phyloP scores from a whole-genome alignment of 2,329 filamentous ascomycete species.

The Arachnopeziza araneosa region DNA sequence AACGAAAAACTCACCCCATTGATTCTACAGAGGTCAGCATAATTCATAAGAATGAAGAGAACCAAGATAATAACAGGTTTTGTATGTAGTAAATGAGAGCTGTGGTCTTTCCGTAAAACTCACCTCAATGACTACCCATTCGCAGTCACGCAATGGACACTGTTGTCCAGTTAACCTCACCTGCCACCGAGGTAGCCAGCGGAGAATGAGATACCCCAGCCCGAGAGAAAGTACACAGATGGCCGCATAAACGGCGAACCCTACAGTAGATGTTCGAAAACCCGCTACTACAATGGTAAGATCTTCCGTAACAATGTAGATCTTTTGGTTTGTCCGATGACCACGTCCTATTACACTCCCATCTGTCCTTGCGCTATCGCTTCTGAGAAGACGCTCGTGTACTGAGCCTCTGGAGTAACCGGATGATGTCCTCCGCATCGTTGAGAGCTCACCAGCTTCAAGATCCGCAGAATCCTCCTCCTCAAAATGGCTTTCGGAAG shows the following conservation, averaged over 20 bases:
- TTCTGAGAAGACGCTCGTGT: constrained; percentile 62
- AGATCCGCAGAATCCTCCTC: constrained; percentile 27
- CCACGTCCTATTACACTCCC: constrained; percentile 54
- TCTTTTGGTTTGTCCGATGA: constrained; percentile 74
- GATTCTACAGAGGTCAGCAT: constrained; percentile 55
- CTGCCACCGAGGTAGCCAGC: constrained; percentile 87
- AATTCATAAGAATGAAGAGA: not conserved
- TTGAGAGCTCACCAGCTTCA: constrained; percentile 33
- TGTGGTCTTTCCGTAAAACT: constrained; percentile 25
- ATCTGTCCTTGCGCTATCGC: constrained; percentile 64
- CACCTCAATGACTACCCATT: constrained; percentile 89
- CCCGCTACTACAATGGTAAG: constrained; percentile 90
- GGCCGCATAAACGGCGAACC: constrained; percentile 62
- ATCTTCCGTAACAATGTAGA: constrained; percentile 91
- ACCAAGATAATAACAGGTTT: not conserved
- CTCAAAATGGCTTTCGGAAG: constrained; percentile 30
- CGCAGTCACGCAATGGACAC: constrained; percentile 64
- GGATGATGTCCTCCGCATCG: constrained; percentile 59
- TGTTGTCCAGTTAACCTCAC: constrained; percentile 68
- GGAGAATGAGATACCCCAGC: constrained; percentile 74
- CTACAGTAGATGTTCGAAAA: constrained; percentile 70
- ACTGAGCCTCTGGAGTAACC: constrained; percentile 50
- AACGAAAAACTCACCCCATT: constrained; percentile 90
- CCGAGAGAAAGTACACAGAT: constrained; percentile 71
- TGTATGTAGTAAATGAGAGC: not conserved